phyloP scores from a whole-genome alignment of 345 rosid species.

The Murraya koenigii region DNA sequence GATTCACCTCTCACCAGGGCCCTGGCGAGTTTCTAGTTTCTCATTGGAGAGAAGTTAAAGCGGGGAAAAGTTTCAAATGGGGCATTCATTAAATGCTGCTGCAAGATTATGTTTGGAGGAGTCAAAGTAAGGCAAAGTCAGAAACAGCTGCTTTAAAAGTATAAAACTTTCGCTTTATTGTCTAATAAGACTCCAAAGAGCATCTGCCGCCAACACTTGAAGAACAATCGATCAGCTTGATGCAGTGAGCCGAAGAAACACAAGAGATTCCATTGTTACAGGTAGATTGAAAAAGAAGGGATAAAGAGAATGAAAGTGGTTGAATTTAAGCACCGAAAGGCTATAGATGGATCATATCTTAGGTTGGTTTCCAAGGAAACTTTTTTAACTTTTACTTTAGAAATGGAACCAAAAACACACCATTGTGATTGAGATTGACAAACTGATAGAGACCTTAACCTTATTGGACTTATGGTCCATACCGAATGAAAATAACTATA shows the following conservation, averaged over 20 bases:
- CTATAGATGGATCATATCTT: conserved; percentile 27
- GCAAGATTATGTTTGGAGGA: conserved; percentile 10
- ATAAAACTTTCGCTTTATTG: conserved; percentile 5
- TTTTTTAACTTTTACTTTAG: conserved; percentile 15
- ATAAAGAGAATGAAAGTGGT: conserved; percentile 25
- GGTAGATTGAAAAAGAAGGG: conserved; percentile 22
- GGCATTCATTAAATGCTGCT: conserved; percentile 16
- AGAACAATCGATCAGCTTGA: background rate
- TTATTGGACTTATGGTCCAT: background rate
- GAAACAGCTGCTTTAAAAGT: conserved; percentile 46
- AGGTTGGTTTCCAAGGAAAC: conserved; percentile 42
- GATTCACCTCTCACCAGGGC: too few species aligned
- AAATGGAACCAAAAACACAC: background rate
- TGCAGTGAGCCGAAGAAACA: conserved; percentile 20
- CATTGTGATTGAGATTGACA: background rate
- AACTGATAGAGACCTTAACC: background rate
- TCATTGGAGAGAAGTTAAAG: conserved; percentile 17
- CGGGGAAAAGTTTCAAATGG: conserved; percentile 25
- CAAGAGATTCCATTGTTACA: conserved; percentile 19
- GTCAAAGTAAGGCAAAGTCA: conserved; percentile 41
- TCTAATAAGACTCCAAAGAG: background rate
- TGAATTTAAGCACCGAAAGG: conserved; percentile 71
- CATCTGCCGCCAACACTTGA: background rate
- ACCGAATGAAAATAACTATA: too few species aligned
- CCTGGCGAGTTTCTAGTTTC: background rate